A percentile compares a stretch with the other conserved stretches of the same genome.
Conservation (phyloP, 129 eudicot species). For the Tagetes patula region DNA sequence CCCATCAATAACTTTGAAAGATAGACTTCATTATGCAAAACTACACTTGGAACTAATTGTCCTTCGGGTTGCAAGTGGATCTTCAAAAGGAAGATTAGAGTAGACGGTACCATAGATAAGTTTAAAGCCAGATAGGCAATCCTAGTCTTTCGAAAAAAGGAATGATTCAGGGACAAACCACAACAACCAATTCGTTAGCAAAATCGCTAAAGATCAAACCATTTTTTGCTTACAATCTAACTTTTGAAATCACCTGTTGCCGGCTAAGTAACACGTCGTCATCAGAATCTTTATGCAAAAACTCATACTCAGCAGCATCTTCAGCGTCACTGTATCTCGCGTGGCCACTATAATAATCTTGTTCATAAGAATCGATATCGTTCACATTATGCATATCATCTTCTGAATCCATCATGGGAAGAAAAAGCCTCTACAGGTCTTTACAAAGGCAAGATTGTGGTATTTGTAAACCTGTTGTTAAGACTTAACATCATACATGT, state of each 20-base stretch:
- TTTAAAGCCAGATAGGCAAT: too few species aligned
- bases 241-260: slow-evolving; percentile 48
- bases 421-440: neutral
- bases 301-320: slow-evolving; percentile 51
- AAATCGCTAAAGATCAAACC: neutral
- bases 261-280: slow-evolving; percentile 44
- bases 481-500: too few species aligned
- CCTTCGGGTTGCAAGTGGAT: too few species aligned
- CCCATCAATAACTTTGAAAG: neutral
- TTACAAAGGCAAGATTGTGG: too few species aligned
- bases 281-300: slow-evolving; percentile 50
- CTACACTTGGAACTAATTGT: too few species aligned
- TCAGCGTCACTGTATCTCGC: slow-evolving; percentile 41
- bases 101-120: too few species aligned
- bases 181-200: neutral
- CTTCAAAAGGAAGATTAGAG: too few species aligned
- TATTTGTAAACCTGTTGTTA: too few species aligned
- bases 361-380: slow-evolving; percentile 51
- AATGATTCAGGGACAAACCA: too few species aligned
- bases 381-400: slow-evolving; percentile 74
- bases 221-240: neutral
- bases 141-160: too few species aligned
- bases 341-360: slow-evolving; percentile 56
- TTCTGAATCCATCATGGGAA: slow-evolving; percentile 55
- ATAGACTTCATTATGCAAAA: too few species aligned